Conservation (phyloP, 2,329 filamentous ascomycete species). For the Aspergillus pseudoterreus region DNA sequence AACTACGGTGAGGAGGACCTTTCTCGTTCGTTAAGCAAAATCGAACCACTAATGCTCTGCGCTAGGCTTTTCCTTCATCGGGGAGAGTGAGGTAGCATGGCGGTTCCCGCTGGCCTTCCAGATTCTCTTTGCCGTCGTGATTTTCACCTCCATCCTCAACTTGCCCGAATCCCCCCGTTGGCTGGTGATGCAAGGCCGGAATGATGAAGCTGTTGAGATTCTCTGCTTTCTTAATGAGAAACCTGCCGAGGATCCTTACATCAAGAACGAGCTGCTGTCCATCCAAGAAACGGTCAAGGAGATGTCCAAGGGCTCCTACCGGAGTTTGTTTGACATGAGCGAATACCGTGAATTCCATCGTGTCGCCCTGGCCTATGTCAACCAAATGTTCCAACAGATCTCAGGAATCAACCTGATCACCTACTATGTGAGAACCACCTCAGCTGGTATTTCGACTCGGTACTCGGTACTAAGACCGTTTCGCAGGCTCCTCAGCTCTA, state of each 20-base stretch:
- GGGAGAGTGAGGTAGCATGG: conserved; percentile 47
- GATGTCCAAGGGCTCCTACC: conserved; percentile 49
- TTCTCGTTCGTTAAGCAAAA: conserved; percentile 30
- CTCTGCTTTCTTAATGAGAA: conserved; percentile 38
- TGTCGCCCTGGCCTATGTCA: conserved; percentile 53
- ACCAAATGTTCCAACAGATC: conserved; percentile 54
- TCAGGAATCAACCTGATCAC: conserved; percentile 44
- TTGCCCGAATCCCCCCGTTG: conserved; percentile 58
- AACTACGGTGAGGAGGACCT: conserved; percentile 43
- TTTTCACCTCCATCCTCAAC: conserved; percentile 45
- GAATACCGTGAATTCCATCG: conserved; percentile 56
- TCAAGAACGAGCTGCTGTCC: conserved; percentile 47
- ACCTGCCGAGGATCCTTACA: conserved; percentile 46
- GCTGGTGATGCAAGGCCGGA: conserved; percentile 54
- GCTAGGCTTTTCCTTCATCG: conserved; percentile 47
- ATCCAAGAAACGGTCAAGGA: conserved; percentile 53
- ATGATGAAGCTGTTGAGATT: conserved; percentile 49
- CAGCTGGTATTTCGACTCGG: conserved; percentile 16
- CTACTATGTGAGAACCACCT: conserved; percentile 38
- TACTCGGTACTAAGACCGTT: conserved; percentile 6
- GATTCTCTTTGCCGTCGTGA: conserved; percentile 53
- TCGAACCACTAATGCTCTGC: background rate
- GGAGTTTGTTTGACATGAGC: conserved; percentile 57
- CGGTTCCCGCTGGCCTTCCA: conserved; percentile 57
- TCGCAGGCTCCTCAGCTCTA: conserved; percentile 18